Conservation (phyloP, 345 rosid species). For the Melaleuca quinquenervia region DNA sequence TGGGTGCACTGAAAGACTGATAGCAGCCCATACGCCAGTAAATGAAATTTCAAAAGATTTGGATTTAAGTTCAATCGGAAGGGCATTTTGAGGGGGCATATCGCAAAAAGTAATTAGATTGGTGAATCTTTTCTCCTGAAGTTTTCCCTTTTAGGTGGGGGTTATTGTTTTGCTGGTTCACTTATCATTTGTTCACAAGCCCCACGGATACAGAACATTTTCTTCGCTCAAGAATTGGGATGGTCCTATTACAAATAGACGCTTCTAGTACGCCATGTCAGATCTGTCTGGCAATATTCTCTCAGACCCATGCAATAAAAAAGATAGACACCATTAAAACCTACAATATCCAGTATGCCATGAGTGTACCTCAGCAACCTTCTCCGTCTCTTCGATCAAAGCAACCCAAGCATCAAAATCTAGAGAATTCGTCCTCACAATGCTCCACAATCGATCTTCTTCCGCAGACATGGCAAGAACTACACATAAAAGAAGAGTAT, state of each 20-base stretch:
- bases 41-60: background rate
- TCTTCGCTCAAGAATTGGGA: background rate
- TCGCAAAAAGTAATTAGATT: background rate
- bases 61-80: background rate
- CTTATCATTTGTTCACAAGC: background rate
- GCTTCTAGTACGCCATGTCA: background rate
- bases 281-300: background rate
- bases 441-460: conserved; percentile 90
- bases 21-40: background rate
- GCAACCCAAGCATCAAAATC: conserved; percentile 94
- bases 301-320: background rate
- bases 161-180: background rate
- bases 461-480: conserved; percentile 53
- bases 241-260: background rate
- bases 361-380: conserved; percentile 54
- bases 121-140: background rate
- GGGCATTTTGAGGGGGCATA: background rate
- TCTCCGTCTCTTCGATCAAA: conserved; percentile 84
- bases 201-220: background rate
- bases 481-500: conserved; percentile 1
- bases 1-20: background rate
- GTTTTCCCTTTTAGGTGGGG: background rate
- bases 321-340: background rate
- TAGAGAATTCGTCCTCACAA: conserved; percentile 59
- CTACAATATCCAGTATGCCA: background rate